These are phyloP conservation scores for Stenocarpella maydis DNA, from an alignment of 2,329 filamentous ascomycete genomes.

Conservation along the genomic window DNA sequence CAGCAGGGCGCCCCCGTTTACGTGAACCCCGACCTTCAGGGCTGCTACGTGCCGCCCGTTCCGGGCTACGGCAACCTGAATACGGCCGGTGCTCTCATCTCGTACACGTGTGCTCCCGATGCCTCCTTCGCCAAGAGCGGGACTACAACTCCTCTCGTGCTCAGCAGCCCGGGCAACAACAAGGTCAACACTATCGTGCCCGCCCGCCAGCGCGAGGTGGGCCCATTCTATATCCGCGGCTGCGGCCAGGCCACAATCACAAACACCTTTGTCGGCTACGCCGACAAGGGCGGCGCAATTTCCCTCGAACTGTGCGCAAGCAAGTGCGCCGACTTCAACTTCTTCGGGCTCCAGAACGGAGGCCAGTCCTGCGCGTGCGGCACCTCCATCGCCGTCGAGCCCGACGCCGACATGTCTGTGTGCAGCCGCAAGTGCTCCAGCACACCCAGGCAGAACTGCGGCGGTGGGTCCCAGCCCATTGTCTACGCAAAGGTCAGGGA, in stretches of 20 bases:
- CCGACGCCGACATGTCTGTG: neutral
- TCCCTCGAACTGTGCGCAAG: neutral
- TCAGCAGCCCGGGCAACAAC: neutral
- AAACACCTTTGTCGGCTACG: neutral
- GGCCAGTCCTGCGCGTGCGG: neutral
- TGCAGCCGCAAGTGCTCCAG: neutral
- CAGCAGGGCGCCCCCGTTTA: conserved; percentile 52
- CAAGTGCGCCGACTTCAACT: neutral
- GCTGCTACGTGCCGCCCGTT: conserved; percentile 51
- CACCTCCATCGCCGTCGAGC: neutral
- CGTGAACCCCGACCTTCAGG: conserved; percentile 58
- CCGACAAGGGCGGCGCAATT: neutral
- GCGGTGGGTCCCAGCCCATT: neutral
- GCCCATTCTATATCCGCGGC: neutral
- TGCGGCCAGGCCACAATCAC: neutral
- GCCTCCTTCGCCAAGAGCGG: neutral
- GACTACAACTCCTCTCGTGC: neutral
- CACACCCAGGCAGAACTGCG: neutral
- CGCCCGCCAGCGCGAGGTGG: neutral
- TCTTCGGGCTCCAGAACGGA: neutral
- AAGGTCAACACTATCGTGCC: neutral
- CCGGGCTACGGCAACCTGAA: conserved; percentile 38
- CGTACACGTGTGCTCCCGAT: conserved; percentile 37
- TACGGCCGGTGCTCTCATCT: conserved; percentile 3
- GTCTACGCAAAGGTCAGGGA: neutral